Evolutionary conservation across 2,329 filamentous ascomycete genomes (phyloP), one percentile per base, ranked within the genome.

Genomic region (Hymenoscyphus repandus): DNA sequence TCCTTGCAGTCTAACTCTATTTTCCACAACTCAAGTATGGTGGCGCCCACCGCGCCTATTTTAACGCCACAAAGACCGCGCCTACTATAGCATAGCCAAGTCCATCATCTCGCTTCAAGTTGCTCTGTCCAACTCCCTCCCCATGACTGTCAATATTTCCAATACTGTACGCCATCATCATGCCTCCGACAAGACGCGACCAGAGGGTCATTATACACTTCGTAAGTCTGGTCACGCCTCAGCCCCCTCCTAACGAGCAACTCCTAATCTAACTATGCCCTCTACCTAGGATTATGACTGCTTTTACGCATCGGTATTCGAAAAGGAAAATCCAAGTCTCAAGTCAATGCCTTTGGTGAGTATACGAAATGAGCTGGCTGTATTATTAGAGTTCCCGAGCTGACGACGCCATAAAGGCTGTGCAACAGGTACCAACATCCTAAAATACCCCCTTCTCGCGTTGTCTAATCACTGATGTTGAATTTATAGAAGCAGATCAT

Each of bases 251-350:
- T 49, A 49, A 30, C 18, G 30, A 22, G 43, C 31, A 50, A 54
- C 22, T 27, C 22, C 22, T 27, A 4, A 7, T 27, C 22, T 27
- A 27, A 27, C 22, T 4, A 27, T 27, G 22, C 22, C 22, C 22
- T 27, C 11, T 31, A 46, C 40, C 27, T 50, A 86, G 82, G 83
- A 88, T 68, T 88, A 90, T 67, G 88, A 92, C 72, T 95, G 89
- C 73, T 97, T 97, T 74, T 97, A 97, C 68, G 91, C 91, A 18
- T 89, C 90, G 45, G 90, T 67, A 7, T 85, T 93, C 59, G 90
- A 96, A 70, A 85, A 85, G 57, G 85, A 87, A 65, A 83, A 87
- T 58, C 89, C 90, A 0, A 73, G 77, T 2, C 74, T 96, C 51
- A 89, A 82, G 64, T 75, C 77, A 1, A 71, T 86, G 15, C 89